Conservation (phyloP, 345 rosid genomes). For the Eucalyptus erythrocorys region DNA sequence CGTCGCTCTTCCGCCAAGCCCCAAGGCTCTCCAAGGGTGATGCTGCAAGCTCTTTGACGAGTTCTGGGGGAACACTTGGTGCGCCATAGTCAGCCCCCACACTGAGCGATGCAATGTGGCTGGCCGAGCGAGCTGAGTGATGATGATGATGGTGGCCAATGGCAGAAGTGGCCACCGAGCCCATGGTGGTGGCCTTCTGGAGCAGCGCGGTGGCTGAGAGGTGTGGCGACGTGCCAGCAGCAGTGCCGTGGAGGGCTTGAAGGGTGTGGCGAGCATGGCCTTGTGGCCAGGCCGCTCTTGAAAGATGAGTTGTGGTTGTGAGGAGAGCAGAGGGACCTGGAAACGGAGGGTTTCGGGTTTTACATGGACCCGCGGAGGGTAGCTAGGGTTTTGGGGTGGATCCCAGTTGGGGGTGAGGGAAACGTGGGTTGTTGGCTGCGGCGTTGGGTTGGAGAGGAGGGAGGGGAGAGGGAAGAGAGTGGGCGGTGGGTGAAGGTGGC, state of each 20-base stretch:
- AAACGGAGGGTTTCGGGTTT: conserved; percentile 29
- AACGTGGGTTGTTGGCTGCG: neutral
- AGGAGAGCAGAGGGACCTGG: conserved; percentile 2
- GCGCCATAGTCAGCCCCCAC: neutral
- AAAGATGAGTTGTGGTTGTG: conserved; percentile 4
- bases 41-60: neutral
- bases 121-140: neutral
- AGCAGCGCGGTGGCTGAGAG: conserved; percentile 92
- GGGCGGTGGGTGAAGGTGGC: conserved; percentile 1
- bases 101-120: neutral
- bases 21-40: neutral
- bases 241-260: conserved; percentile 10
- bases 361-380: neutral
- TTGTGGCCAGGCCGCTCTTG: conserved; percentile 2
- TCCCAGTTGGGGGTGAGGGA: conserved; percentile 15
- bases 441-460: conserved; percentile 1
- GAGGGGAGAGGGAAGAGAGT: conserved; percentile 15
- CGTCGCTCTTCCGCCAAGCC: neutral
- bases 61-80: neutral
- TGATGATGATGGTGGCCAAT: neutral
- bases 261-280: conserved; percentile 1
- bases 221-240: conserved; percentile 20
- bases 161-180: conserved; percentile 12
- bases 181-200: conserved; percentile 66
- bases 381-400: conserved; percentile 33